Base-by-base conservation (phyloP, 2,329 filamentous ascomycete species). In the Berkeleyomyces basicola region DNA sequence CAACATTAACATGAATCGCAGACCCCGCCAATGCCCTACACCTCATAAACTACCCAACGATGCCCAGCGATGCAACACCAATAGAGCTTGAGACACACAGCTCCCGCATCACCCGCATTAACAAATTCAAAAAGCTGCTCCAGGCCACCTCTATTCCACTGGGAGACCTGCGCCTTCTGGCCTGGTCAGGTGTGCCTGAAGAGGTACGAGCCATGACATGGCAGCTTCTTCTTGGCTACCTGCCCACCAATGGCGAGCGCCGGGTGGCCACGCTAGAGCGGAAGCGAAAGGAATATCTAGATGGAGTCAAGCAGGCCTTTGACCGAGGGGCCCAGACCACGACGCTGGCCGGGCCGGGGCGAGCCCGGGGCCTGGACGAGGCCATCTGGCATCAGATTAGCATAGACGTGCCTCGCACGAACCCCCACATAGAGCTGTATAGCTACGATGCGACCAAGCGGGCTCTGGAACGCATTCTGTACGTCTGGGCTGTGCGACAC, bases 301-400 rank as follows among this genome's bases (percentile, higher is more conserved):
- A 99, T 68, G 93, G 92, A 1, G 92, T 99, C 63, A 81, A 78
- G 64, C 86, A 83, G 72, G 85, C 77, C 0, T 87, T 87, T 69
- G 84, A 88, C 66, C 74, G 86, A 66, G 82, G 88, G 62, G 66
- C 67, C 5, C 63, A 67, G n/a, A 53, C 62, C 4, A 62, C 67
- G 4, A 66, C 66, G 9, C 10, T 23, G 10, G 59, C 37, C 23
- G 57, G 63, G 7, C 55, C 63, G 7, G 55, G 60, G 67, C 78
- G 79, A 66, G 72, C 77, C 6, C 75, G 82, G 65, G 92, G 91
- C 1, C 76, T 99, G 16, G 95, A 99, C 68, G 93, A 99, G 76
- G 87, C 90, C n/a, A 85, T 99, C 64, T 99, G 93, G 93, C 93
- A 99, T 75, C 93, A 99, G 71, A 97, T 99, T 74, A 96, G 90